A percentile compares a stretch with the other conserved stretches of the same genome.
Evolutionary conservation across 129 eudicot genomes (phyloP).

Genomic region (Helichrysum umbraculigerum): DNA sequence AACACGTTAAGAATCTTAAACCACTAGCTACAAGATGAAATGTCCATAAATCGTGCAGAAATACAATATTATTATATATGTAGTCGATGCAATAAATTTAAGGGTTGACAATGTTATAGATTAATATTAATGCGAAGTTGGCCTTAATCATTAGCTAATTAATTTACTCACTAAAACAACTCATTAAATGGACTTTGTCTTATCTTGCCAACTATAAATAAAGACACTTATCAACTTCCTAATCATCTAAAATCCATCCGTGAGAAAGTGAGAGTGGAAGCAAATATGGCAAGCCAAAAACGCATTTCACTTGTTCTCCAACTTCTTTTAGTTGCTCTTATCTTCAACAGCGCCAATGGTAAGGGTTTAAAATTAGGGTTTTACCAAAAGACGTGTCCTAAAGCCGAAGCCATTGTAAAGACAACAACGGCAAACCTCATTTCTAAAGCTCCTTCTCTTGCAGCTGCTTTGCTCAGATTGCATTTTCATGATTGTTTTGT

Average conservation of each 20-base stretch:
- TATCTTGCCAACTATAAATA: slow-evolving; percentile 20
- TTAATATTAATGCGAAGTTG: neutral
- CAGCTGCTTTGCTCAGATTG: slow-evolving; percentile 68
- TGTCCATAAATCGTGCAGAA: neutral
- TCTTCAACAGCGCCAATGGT: slow-evolving; percentile 38
- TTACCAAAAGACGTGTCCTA: slow-evolving; percentile 57
- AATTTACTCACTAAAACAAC: neutral
- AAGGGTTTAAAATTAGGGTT: slow-evolving; percentile 33
- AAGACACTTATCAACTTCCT: neutral
- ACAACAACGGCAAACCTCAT: slow-evolving; percentile 32
- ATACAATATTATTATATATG: no score
- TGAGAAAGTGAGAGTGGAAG: slow-evolving; percentile 1
- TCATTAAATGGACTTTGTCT: neutral
- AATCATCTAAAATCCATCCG: slow-evolving; percentile 5
- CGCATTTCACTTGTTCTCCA: slow-evolving; percentile 28
- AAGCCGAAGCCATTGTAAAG: slow-evolving; percentile 44
- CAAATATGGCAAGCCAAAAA: slow-evolving; percentile 29
- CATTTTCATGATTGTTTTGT: slow-evolving; percentile 84
- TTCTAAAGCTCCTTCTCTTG: slow-evolving; percentile 56
- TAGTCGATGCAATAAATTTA: no score
- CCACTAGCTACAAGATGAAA: neutral
- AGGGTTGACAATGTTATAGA: neutral
- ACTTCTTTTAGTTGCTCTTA: slow-evolving; percentile 31
- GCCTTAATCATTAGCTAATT: slow-evolving; percentile 2
- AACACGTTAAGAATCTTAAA: neutral